phyloP scores from a whole-genome alignment of 2,329 filamentous ascomycete species.

The Bertia moriformis region DNA sequence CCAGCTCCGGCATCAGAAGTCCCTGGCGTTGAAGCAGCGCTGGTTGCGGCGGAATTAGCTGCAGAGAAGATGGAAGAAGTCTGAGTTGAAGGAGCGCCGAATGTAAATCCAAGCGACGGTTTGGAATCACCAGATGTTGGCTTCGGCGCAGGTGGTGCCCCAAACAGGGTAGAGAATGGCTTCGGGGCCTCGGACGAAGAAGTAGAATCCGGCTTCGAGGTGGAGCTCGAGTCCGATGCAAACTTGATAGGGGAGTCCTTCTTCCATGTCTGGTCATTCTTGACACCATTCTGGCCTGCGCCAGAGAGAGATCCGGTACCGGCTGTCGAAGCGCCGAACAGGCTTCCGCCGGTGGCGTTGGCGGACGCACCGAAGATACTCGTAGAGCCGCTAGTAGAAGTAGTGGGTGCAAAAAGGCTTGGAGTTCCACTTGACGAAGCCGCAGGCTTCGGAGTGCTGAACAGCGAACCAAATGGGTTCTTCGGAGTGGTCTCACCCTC shows the following conservation, averaged over 20 bases:
- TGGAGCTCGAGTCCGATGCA: not conserved
- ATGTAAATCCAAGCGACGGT: not conserved
- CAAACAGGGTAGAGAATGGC: not conserved
- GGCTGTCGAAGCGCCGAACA: too few relatives aligned
- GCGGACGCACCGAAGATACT: not conserved
- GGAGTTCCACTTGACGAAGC: too few relatives aligned
- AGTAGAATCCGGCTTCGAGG: not conserved
- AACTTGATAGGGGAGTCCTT: not conserved
- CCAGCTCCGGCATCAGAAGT: not conserved
- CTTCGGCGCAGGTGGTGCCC: not conserved
- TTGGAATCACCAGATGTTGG: not conserved
- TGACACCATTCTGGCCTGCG: too few relatives aligned
- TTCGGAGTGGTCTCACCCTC: not conserved
- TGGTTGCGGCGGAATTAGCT: not conserved
- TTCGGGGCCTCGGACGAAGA: not conserved
- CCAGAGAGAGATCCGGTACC: too few relatives aligned
- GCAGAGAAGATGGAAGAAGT: not conserved
- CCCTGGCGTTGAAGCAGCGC: not conserved
- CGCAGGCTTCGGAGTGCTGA: not conserved
- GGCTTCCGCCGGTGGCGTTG: not conserved
- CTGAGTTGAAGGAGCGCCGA: not conserved
- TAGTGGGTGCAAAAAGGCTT: not conserved
- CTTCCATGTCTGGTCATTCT: not conserved
- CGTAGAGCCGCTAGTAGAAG: not conserved
- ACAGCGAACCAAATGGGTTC: not conserved